These are phyloP conservation scores for Sclerotinia trifoliorum DNA, from an alignment of 2,329 filamentous ascomycete species.

Conservation along the genomic window DNA sequence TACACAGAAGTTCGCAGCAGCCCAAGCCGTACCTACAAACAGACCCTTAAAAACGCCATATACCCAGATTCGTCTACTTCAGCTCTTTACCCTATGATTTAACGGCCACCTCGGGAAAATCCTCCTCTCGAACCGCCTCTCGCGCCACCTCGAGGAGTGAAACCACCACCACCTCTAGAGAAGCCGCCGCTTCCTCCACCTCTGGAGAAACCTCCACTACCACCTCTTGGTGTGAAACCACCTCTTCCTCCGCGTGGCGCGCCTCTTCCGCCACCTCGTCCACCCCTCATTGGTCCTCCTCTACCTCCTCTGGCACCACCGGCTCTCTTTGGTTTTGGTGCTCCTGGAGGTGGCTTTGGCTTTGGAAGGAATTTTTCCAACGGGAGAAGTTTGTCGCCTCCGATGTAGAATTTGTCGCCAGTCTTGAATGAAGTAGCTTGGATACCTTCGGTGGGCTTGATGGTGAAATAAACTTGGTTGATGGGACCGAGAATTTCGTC, in stretches of 20 bases:
- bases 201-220: slow-evolving; percentile 43
- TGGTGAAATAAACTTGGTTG: slow-evolving; percentile 97
- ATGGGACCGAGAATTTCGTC: slow-evolving; percentile 97
- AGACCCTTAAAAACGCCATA: slow-evolving; percentile 23
- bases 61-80: slow-evolving; percentile 21
- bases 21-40: slow-evolving; percentile 21
- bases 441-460: slow-evolving; percentile 96
- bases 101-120: slow-evolving; percentile 36
- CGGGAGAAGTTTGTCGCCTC: slow-evolving; percentile 88
- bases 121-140: slow-evolving; percentile 38
- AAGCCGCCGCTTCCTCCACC: slow-evolving; percentile 39
- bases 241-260: slow-evolving; percentile 49
- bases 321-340: slow-evolving; percentile 67
- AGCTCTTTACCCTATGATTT: slow-evolving; percentile 1
- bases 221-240: slow-evolving; percentile 47
- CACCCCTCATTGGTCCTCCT: slow-evolving; percentile 46
- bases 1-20: slow-evolving; percentile 23
- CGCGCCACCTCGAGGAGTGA: slow-evolving; percentile 35
- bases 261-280: slow-evolving; percentile 48
- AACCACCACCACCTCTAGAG: slow-evolving; percentile 39
- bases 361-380: slow-evolving; percentile 96
- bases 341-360: slow-evolving; percentile 72
- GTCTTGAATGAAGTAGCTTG: slow-evolving; percentile 91
- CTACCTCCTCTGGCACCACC: slow-evolving; percentile 56
- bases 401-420: slow-evolving; percentile 97